Conservation (phyloP, 1,139 yeast species). For the Protomyces inundatus region DNA sequence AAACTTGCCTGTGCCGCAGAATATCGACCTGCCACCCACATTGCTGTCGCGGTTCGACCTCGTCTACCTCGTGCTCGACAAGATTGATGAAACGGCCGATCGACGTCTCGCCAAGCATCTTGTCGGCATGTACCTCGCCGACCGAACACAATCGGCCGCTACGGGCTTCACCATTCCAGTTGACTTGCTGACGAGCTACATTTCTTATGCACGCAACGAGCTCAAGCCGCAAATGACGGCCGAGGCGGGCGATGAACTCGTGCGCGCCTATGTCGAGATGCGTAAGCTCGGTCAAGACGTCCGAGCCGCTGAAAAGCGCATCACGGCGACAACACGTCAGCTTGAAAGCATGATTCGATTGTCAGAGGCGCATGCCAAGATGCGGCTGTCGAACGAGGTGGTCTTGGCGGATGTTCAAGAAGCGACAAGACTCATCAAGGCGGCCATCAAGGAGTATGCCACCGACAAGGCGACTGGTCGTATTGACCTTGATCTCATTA, state of each 20-base stretch:
- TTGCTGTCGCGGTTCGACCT: slow-evolving; percentile 88
- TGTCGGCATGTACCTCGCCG: slow-evolving; percentile 88
- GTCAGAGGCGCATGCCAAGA: slow-evolving; percentile 94
- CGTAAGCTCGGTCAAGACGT: slow-evolving; percentile 90
- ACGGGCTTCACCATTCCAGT: slow-evolving; percentile 67
- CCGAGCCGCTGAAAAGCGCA: slow-evolving; percentile 77
- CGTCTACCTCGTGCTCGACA: slow-evolving; percentile 85
- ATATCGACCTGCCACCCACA: slow-evolving; percentile 95
- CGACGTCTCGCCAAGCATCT: slow-evolving; percentile 83
- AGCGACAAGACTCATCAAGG: slow-evolving; percentile 83
- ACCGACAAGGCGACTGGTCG: slow-evolving; percentile 96
- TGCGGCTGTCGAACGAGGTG: slow-evolving; percentile 72
- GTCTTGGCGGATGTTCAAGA: slow-evolving; percentile 82
- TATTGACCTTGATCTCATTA: slow-evolving; percentile 94
- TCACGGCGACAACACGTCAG: slow-evolving; percentile 97
- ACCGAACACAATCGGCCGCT: slow-evolving; percentile 69
- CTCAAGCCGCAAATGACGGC: slow-evolving; percentile 69
- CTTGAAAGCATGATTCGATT: slow-evolving; percentile 91
- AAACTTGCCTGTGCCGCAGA: slow-evolving; percentile 83
- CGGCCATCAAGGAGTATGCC: slow-evolving; percentile 96
- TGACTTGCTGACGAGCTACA: slow-evolving; percentile 79
- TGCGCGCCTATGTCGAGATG: slow-evolving; percentile 88
- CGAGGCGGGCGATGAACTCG: slow-evolving; percentile 79
- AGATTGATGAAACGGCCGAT: slow-evolving; percentile 81
- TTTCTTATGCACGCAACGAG: slow-evolving; percentile 85